Base-by-base conservation (phyloP, 192 early-diverging fungal genomes). In the Funneliformis geosporum region DNA sequence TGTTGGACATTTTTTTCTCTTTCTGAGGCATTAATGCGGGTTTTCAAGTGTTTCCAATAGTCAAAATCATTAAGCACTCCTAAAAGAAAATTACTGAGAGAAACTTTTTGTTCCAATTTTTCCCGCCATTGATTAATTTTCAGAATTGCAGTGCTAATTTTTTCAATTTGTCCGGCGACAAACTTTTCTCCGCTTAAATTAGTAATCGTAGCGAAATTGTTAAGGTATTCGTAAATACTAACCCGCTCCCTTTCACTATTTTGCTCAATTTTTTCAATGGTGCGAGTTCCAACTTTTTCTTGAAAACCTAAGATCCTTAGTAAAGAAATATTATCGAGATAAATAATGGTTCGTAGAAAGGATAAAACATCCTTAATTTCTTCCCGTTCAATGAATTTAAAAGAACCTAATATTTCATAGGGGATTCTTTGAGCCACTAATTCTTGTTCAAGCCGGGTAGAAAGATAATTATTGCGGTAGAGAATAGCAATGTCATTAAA, bases 381-480 rank as follows among this genome's bases (percentile, higher is more conserved):
- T 28, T 73, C 70, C 40, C 70, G 40, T 21, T 73, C 42, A 73
- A n/a, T 73, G 42, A 73, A 73, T 44, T 73, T 73, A 8, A 73
- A 73, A 8, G 70, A 73, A 1, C 70, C 70, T 44, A 73, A 46
- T 46, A 73, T 73, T 73, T 73, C 70, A 46, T 73, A 73, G 23
- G 70, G 70, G 47, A n/a, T 73, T 73, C 7, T 73, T 43, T 73
- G 70, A 4, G 70, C 70, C 21, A 73, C 43, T 46, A 73, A 73
- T 73, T 73, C 70, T 73, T 73, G 70, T 73, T 73, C 70, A 47
- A 73, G 10, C 5, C 70, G 70, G 40, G 14, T 50, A 9, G 70
- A 73, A 73, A 73, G 70, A 73, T 73, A 73, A 73, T 73, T 73
- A 50, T 73, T 73, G 5, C 70, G 70, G n/a, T 73, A 73, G 2